These are phyloP conservation scores for Naganishia vaughanmartiniae DNA, from an alignment of 768 basidiomycete species.

Conservation along the genomic window DNA sequence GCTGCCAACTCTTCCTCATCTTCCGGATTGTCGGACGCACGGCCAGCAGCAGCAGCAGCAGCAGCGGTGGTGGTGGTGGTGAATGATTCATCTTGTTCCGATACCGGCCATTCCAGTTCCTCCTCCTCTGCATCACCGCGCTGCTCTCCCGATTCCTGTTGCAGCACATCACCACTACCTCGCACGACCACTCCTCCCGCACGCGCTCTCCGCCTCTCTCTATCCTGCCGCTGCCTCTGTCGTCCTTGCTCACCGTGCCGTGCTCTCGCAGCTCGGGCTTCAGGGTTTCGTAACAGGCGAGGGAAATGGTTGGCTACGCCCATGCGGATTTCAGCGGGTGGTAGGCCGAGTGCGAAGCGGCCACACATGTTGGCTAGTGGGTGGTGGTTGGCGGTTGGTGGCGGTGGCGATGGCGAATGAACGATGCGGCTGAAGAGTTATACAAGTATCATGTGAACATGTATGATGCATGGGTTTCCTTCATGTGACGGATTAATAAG, in stretches of 20 bases:
- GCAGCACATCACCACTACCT: not conserved
- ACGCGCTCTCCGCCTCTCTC: conserved; percentile 20
- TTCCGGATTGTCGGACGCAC: not conserved
- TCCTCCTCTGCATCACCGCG: conserved; percentile 4
- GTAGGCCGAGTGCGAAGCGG: conserved; percentile 26
- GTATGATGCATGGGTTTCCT: not conserved
- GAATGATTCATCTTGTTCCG: not conserved
- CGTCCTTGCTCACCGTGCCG: conserved; percentile 10
- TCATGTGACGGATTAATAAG: conserved; percentile 4
- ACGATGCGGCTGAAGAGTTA: not conserved
- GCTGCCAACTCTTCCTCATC: conserved; percentile 9
- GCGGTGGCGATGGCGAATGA: not conserved
- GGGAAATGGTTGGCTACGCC: conserved; percentile 24
- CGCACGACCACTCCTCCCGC: not conserved
- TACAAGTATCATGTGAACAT: not conserved
- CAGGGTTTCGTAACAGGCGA: not conserved
- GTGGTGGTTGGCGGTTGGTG: not conserved
- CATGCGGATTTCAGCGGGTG: conserved; percentile 11
- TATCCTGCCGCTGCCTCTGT: not conserved
- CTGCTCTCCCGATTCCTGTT: not conserved
- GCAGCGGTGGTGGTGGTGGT: not conserved
- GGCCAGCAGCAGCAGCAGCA: too few relatives aligned
- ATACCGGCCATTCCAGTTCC: not conserved
- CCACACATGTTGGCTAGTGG: conserved; percentile 22
- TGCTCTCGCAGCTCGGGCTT: not conserved